phyloP scores from a whole-genome alignment of 2,329 filamentous ascomycete species.

The Fusarium continuum region DNA sequence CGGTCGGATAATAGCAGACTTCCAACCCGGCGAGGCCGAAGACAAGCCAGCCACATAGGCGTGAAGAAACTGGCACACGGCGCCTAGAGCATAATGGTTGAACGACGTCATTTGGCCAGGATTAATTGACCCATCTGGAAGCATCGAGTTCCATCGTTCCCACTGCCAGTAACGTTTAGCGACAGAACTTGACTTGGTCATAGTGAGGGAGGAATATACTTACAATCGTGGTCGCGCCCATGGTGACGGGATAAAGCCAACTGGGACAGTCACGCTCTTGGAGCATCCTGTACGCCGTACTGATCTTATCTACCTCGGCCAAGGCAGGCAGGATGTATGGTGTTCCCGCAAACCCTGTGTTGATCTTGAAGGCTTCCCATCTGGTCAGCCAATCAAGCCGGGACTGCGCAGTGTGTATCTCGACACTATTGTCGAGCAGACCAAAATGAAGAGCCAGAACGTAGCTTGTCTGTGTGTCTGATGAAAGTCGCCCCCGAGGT shows the following conservation, averaged over 20 bases:
- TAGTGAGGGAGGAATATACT: too few species aligned
- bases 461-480: conserved; percentile 21
- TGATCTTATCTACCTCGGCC: neutral
- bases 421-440: neutral
- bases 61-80: conserved; percentile 45
- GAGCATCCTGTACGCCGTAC: conserved; percentile 49
- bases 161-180: too few species aligned
- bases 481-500: neutral
- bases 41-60: neutral
- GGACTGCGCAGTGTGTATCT: too few species aligned
- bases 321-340: neutral
- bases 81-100: conserved; percentile 60
- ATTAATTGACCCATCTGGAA: conserved; percentile 55
- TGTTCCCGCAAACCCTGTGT: conserved; percentile 49
- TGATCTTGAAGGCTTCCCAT: conserved; percentile 4
- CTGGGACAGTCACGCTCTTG: conserved; percentile 54
- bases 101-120: conserved; percentile 59
- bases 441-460: conserved; percentile 23
- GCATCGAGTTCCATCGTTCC: conserved; percentile 60
- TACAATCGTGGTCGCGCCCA: conserved; percentile 58
- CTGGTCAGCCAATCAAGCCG: too few species aligned
- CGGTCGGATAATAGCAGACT: too few species aligned
- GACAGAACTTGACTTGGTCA: too few species aligned
- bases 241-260: conserved; percentile 59
- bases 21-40: too few species aligned